These are phyloP conservation scores for Kodamaea sp. DNA, from an alignment of 1,139 yeast species.

Conservation along the genomic window DNA sequence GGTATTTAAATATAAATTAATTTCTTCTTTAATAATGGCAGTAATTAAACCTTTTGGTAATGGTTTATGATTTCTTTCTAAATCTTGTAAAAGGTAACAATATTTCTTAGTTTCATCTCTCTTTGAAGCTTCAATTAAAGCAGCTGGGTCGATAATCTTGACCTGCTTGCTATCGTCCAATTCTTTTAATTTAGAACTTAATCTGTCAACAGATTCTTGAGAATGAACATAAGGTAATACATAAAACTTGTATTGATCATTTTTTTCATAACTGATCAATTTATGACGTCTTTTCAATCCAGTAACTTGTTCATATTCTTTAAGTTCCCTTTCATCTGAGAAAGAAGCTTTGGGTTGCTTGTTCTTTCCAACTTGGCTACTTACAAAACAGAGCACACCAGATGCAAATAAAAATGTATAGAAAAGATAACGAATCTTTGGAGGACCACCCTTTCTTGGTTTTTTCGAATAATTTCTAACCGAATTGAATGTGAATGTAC, in stretches of 20 bases:
- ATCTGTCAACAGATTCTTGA: slow-evolving; percentile 18
- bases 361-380: slow-evolving; percentile 50
- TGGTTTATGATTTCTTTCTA: slow-evolving; percentile 28
- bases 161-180: slow-evolving; percentile 28
- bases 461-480: too few relatives aligned
- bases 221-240: slow-evolving; percentile 41
- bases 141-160: slow-evolving; percentile 45
- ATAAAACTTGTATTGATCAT: slow-evolving; percentile 36
- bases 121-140: slow-evolving; percentile 42
- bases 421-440: slow-evolving; percentile 47
- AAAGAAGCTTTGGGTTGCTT: slow-evolving; percentile 43
- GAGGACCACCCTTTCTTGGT: slow-evolving; percentile 22
- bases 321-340: slow-evolving; percentile 58
- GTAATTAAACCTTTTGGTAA: slow-evolving; percentile 59
- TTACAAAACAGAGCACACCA: slow-evolving; percentile 51
- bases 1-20: slow-evolving; percentile 37
- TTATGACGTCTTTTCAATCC: slow-evolving; percentile 55
- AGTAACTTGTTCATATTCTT: slow-evolving; percentile 43
- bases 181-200: slow-evolving; percentile 15
- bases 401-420: slow-evolving; percentile 51
- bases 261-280: slow-evolving; percentile 30
- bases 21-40: slow-evolving; percentile 49
- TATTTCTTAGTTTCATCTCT: slow-evolving; percentile 41
- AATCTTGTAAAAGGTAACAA: slow-evolving; percentile 39
- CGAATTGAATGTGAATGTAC: too few relatives aligned